Conservation (phyloP, 768 basidiomycete genomes). For the Pholiota conissans region DNA sequence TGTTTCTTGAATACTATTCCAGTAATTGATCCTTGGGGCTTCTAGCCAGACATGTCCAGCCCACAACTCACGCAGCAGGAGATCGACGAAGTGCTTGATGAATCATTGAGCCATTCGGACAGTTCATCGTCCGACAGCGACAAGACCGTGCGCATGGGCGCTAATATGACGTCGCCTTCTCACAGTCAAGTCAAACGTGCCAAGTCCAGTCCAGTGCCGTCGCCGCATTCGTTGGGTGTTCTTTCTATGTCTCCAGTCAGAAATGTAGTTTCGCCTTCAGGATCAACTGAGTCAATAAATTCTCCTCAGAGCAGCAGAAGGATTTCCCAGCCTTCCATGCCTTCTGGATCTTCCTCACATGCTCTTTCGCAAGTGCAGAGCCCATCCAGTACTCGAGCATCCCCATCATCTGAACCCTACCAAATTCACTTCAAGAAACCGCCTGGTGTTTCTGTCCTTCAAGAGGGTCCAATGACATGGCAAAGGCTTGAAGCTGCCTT, state of each 20-base stretch:
- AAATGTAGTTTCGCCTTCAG: too few species aligned
- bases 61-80: constrained; percentile 22
- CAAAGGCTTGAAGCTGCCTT: constrained; percentile 23
- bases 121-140: constrained; percentile 18
- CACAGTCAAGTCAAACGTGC: not conserved
- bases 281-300: too few species aligned
- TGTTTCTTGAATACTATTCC: not conserved
- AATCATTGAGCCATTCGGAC: constrained; percentile 14
- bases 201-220: not conserved
- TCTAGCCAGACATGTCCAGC: constrained; percentile 23
- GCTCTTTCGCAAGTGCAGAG: not conserved
- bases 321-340: not conserved
- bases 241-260: too few species aligned
- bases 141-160: constrained; percentile 22
- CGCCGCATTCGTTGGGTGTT: too few species aligned
- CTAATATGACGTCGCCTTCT: not conserved
- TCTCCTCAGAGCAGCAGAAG: too few species aligned
- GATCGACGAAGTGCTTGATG: constrained; percentile 23
- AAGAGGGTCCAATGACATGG: constrained; percentile 22
- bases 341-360: not conserved
- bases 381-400: not conserved
- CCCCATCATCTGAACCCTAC: constrained; percentile 36
- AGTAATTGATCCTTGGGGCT: not conserved
- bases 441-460: constrained; percentile 19
- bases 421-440: constrained; percentile 36